phyloP scores from a whole-genome alignment of 805 yeast genomes.

The Saccharomycopsis schoenii region DNA sequence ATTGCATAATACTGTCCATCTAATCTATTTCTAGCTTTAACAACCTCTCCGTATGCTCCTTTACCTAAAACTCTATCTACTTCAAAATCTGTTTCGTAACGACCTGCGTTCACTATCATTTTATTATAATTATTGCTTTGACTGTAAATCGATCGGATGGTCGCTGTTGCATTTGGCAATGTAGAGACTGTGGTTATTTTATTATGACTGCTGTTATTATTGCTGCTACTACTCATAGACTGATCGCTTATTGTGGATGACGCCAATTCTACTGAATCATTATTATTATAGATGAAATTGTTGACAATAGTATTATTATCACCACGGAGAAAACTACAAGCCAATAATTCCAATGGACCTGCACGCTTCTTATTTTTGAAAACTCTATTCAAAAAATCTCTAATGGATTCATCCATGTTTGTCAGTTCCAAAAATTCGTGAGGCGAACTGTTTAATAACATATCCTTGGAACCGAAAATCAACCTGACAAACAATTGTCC shows the following conservation, averaged over 20 bases:
- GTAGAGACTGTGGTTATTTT: not conserved
- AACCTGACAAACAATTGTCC: constrained; percentile 70
- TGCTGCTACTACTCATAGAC: not conserved
- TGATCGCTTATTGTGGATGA: constrained; percentile 23
- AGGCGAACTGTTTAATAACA: constrained; percentile 49
- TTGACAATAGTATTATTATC: constrained; percentile 42
- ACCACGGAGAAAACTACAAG: constrained; percentile 65
- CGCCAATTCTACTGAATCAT: constrained; percentile 30
- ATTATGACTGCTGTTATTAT: not conserved
- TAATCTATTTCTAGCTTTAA: constrained; percentile 85
- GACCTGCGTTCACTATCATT: constrained; percentile 13
- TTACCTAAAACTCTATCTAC: constrained; percentile 84
- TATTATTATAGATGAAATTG: constrained; percentile 25
- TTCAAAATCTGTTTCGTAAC: constrained; percentile 90
- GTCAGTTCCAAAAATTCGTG: constrained; percentile 45
- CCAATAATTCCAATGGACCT: constrained; percentile 74
- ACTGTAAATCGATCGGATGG: not conserved
- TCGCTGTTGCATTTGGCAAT: not conserved
- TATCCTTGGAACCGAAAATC: constrained; percentile 48
- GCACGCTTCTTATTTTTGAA: constrained; percentile 63
- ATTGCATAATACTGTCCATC: constrained; percentile 95
- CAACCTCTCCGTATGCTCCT: constrained; percentile 98
- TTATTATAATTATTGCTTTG: constrained; percentile 2
- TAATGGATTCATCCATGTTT: constrained; percentile 45
- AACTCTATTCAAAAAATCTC: constrained; percentile 57